These are phyloP conservation scores for Talaromyces islandicus DNA, from an alignment of 2,329 filamentous ascomycete genomes.

Conservation along the genomic window DNA sequence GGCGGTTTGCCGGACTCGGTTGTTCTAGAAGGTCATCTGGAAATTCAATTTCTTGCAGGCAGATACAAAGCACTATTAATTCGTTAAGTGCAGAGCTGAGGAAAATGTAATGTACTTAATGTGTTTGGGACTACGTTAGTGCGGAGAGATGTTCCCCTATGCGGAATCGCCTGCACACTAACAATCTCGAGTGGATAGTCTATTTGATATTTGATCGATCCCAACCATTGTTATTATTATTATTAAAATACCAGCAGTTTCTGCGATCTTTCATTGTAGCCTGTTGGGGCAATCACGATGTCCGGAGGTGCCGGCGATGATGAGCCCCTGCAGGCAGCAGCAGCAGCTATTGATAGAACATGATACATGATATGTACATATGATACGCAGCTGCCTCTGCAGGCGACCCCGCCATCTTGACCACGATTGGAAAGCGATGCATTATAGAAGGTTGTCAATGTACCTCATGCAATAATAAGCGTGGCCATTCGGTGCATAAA, in stretches of 20 bases:
- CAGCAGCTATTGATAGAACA: neutral
- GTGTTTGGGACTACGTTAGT: no score
- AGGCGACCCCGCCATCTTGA: neutral
- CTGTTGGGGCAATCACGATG: neutral
- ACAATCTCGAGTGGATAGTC: neutral
- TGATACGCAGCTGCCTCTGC: neutral
- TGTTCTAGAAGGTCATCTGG: neutral
- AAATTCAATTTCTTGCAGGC: neutral
- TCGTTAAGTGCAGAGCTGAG: no score
- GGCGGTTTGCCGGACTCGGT: neutral
- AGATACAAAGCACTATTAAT: no score
- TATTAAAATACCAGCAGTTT: neutral
- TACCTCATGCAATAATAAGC: neutral
- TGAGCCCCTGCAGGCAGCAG: neutral
- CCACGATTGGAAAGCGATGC: neutral
- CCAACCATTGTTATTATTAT: no score
- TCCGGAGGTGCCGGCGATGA: neutral
- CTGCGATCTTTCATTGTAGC: neutral
- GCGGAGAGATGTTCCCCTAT: no score
- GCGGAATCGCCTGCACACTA: neutral
- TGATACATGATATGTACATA: no score
- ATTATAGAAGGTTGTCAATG: neutral
- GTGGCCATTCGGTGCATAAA: neutral
- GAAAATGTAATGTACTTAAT: no score
- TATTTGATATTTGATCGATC: neutral